Percentiles rank a stretch among this genome's conserved stretches.
Conservation (phyloP, 805 yeast species). For the Saturnispora sekii region DNA sequence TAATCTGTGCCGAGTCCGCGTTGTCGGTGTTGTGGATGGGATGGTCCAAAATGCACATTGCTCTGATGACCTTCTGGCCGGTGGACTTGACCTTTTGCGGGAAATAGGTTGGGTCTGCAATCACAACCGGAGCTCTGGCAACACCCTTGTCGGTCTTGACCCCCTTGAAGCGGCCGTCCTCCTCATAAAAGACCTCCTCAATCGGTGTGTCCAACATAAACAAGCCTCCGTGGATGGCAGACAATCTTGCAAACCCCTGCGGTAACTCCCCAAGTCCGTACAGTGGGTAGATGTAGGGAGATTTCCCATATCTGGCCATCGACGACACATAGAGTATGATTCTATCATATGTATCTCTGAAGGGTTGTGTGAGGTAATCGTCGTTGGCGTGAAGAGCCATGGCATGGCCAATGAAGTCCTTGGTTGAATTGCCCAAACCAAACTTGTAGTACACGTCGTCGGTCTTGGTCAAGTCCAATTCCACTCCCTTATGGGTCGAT, state of each 20-base stretch:
- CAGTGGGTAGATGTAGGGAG: conserved; percentile 92
- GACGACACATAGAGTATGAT: conserved; percentile 78
- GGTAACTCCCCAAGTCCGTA: conserved; percentile 97
- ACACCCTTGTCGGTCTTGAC: conserved; percentile 86
- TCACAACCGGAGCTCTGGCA: conserved; percentile 86
- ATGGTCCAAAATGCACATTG: conserved; percentile 82
- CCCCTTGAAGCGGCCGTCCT: conserved; percentile 67
- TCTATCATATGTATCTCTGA: conserved; percentile 85
- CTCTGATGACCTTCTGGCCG: conserved; percentile 69
- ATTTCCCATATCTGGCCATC: conserved; percentile 90
- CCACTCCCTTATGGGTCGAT: conserved; percentile 75
- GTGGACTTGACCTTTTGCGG: conserved; percentile 69
- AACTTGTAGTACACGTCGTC: conserved; percentile 81
- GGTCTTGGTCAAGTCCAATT: conserved; percentile 83
- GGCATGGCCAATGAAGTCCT: conserved; percentile 96
- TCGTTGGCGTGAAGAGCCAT: conserved; percentile 97
- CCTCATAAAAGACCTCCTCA: conserved; percentile 73
- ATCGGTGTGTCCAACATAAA: conserved; percentile 96
- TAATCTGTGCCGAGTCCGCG: conserved; percentile 84
- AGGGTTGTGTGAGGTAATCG: conserved; percentile 78
- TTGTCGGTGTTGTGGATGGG: conserved; percentile 76
- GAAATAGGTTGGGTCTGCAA: conserved; percentile 97
- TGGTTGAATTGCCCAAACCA: conserved; percentile 86
- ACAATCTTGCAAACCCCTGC: conserved; percentile 95
- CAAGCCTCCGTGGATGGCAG: conserved; percentile 97